A percentile compares a stretch with the other conserved stretches of the same genome.
Conservation (phyloP, 305 asterid species). For the Fraxinus baroniana region DNA sequence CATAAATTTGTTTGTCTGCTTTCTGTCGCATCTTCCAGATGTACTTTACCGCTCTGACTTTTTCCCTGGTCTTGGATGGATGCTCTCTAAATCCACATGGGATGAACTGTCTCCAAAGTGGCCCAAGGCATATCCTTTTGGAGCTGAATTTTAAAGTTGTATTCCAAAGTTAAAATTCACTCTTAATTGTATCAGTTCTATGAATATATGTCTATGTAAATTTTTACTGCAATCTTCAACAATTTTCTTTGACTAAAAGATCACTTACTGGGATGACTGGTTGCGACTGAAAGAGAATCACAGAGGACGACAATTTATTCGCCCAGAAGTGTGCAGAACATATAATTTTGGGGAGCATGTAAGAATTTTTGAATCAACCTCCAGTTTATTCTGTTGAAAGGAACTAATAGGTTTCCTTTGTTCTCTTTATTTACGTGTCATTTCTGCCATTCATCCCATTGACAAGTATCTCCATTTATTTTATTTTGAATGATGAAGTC, state of each 20-base stretch:
- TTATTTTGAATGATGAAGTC: not conserved
- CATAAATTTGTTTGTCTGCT: constrained; percentile 20
- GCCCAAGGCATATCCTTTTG: constrained; percentile 99
- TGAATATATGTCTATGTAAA: constrained; percentile 7
- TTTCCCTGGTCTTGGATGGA: constrained; percentile 99
- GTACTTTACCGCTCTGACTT: constrained; percentile 93
- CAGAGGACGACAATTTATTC: constrained; percentile 86
- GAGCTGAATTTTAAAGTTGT: constrained; percentile 18
- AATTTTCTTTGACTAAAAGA: constrained; percentile 65
- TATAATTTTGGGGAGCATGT: constrained; percentile 98
- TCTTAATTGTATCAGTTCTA: constrained; percentile 1
- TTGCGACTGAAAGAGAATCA: constrained; percentile 83
- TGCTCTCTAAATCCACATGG: constrained; percentile 90
- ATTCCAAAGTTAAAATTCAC: constrained; percentile 8
- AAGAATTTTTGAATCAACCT: constrained; percentile 31
- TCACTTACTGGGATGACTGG: constrained; percentile 99
- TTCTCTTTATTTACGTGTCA: not conserved
- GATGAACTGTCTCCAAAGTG: constrained; percentile 97
- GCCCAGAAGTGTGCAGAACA: constrained; percentile 98
- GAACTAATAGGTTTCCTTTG: constrained; percentile 1
- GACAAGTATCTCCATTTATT: not conserved
- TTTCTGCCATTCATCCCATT: not conserved
- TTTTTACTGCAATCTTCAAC: constrained; percentile 25
- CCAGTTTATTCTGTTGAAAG: constrained; percentile 18
- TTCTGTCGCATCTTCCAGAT: constrained; percentile 55